A percentile compares a stretch with the other conserved stretches of the same genome.
phyloP scores from a whole-genome alignment of 345 rosid genomes.

The Microcos paniculata region DNA sequence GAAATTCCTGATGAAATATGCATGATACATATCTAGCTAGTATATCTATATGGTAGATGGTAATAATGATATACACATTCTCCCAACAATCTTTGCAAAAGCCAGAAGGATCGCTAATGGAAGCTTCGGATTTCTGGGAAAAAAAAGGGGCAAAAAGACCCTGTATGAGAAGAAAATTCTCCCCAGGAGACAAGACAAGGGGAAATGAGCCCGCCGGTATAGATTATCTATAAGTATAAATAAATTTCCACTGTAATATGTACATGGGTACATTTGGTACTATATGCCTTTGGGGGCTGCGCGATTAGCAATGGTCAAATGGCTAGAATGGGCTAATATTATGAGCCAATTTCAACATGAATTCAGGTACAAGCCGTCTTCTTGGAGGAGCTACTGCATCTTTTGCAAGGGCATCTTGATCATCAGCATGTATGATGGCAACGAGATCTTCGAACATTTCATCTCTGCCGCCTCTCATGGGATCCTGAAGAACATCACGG shows the following conservation, averaged over 20 bases:
- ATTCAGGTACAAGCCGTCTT: conserved; percentile 92
- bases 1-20: too few relatives aligned
- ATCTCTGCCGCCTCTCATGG: conserved; percentile 95
- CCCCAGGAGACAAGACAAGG: neutral
- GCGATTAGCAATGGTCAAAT: neutral
- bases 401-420: conserved; percentile 51
- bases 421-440: conserved; percentile 53
- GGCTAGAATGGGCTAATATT: conserved; percentile 82
- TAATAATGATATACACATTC: neutral
- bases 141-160: neutral
- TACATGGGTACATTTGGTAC: neutral
- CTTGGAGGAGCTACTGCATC: conserved; percentile 61
- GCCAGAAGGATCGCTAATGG: too few relatives aligned
- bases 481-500: conserved; percentile 54
- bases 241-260: neutral
- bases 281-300: neutral
- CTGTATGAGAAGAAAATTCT: neutral
- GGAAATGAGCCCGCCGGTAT: neutral
- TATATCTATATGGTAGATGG: too few relatives aligned
- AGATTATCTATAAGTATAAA: neutral
- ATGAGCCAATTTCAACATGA: conserved; percentile 80
- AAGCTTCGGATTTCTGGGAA: neutral
- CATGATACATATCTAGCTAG: too few relatives aligned
- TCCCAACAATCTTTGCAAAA: neutral
- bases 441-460: conserved; percentile 83